Base-by-base conservation (phyloP, 1,284 basidiomycete genomes). In the Exsudoporus floridanus region DNA sequence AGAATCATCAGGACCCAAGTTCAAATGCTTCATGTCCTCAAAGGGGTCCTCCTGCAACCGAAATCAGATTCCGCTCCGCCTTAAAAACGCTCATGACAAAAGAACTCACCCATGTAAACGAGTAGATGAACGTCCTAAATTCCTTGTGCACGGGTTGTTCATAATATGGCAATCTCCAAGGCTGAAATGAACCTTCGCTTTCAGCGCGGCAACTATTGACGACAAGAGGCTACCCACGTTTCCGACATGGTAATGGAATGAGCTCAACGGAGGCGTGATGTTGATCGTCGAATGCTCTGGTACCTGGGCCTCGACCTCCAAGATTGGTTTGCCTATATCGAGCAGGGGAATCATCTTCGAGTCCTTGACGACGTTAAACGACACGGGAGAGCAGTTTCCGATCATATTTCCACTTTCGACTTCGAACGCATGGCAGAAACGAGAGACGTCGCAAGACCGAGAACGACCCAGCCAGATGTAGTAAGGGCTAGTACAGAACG, bases 381-480 rank as follows among this genome's bases (percentile, higher is more conserved):
- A 58, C 13, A 52, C 54, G 4, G 84, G 71, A 43, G 81, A 70
- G 63, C 73, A 64, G 47, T 81, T 78, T 44, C 86, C 80, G 48
- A 84, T 74, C 56, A 74, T 75, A 69, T 90, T 90, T 33, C 87
- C 87, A 6, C 85, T 78, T 54, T 90, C 86, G 25, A 84, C 72
- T 63, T 89, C 86, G 62, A 89, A 90, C 0, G 83, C 83, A 58
- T 85, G 79, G 46, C 80, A 76, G 33, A 81, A 77, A 12, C 73
- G 71, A 7, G 81, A 80, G 16, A 86, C 82, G 61, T 89, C 83
- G 50, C 84, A 80, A 18, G 77, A 71, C 28, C 87, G 81, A 27
- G 84, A 82, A 52, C 86, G 84, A 16, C 89, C 89, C 31, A 92
- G 75, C 83, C 87, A 91, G 62, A 90, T 85, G 68, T 92, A 92